Conservation (phyloP, 179 eudicot genomes). For the Corrigiola litoralis region DNA sequence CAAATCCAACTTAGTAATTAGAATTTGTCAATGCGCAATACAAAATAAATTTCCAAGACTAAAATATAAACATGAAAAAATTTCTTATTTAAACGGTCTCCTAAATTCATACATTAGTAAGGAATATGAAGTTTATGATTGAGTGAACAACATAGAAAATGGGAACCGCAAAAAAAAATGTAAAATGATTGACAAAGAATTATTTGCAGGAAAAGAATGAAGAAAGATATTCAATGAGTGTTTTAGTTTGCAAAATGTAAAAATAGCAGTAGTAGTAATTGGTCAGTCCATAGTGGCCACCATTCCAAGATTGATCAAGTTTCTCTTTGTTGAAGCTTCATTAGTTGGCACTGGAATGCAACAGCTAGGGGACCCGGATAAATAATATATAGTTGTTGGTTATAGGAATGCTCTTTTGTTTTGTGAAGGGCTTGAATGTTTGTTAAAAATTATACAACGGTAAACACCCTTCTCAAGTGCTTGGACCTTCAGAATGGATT, state of each 20-base stretch:
- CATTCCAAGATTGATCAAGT: constrained; percentile 12
- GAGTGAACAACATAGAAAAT: constrained; percentile 9
- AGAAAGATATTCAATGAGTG: background rate
- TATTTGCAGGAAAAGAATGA: constrained; percentile 15
- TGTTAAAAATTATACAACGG: constrained; percentile 23
- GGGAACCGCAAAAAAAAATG: background rate
- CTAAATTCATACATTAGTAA: constrained; percentile 19
- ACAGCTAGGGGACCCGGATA: constrained; percentile 21
- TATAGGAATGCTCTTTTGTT: background rate
- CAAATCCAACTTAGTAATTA: too few relatives aligned
- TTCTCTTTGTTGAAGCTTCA: constrained; percentile 9
- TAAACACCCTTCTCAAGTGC: constrained; percentile 19
- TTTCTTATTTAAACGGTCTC: constrained; percentile 15
- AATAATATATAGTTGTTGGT: constrained; percentile 12
- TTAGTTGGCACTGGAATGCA: constrained; percentile 10
- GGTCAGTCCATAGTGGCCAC: constrained; percentile 19
- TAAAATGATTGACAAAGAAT: constrained; percentile 23
- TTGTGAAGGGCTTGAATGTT: constrained; percentile 4
- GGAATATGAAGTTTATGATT: constrained; percentile 21
- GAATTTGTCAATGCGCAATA: too few relatives aligned
- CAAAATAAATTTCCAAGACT: too few relatives aligned
- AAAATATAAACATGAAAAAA: too few relatives aligned
- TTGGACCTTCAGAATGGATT: constrained; percentile 22
- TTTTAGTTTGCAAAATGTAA: constrained; percentile 13
- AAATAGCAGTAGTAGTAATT: background rate